Percentiles rank a stretch among this genome's conserved stretches.
Conservation (phyloP, 139 green algal genomes). For the Tetradesmus obliquus region DNA sequence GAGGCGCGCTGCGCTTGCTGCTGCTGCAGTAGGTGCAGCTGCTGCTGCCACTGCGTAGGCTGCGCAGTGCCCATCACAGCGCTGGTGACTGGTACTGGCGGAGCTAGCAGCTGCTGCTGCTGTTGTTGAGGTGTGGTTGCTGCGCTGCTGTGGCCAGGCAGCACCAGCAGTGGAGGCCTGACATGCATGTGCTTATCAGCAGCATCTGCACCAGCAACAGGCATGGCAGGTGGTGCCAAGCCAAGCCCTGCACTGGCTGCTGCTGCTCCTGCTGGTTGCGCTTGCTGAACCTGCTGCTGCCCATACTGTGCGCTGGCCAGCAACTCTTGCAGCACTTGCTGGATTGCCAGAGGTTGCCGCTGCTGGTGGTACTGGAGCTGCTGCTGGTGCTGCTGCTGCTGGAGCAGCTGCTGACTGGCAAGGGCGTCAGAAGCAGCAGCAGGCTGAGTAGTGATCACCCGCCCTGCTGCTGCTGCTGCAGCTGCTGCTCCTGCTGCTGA, state of each 20-base stretch:
- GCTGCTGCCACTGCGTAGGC: neutral
- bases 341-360: neutral
- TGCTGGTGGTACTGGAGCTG: neutral
- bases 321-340: neutral
- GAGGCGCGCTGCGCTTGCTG: neutral
- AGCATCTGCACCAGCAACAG: neutral
- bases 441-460: neutral
- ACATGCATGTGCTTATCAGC: neutral
- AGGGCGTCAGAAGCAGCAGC: neutral
- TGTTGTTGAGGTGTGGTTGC: neutral
- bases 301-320: neutral
- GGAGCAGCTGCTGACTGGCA: neutral
- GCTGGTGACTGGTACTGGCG: too few species aligned
- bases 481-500: neutral
- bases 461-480: neutral
- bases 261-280: neutral
- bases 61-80: too few species aligned
- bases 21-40: constrained; percentile 21
- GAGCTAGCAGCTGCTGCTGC: neutral
- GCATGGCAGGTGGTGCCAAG: neutral
- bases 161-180: neutral
- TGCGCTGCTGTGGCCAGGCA: neutral
- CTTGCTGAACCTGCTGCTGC: neutral
- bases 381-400: neutral
- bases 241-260: neutral